Evolutionary conservation across 352 stramenopile genomes (phyloP), one percentile per base, ranked within the genome.

Genomic region (Pythium sukuiense): DNA sequence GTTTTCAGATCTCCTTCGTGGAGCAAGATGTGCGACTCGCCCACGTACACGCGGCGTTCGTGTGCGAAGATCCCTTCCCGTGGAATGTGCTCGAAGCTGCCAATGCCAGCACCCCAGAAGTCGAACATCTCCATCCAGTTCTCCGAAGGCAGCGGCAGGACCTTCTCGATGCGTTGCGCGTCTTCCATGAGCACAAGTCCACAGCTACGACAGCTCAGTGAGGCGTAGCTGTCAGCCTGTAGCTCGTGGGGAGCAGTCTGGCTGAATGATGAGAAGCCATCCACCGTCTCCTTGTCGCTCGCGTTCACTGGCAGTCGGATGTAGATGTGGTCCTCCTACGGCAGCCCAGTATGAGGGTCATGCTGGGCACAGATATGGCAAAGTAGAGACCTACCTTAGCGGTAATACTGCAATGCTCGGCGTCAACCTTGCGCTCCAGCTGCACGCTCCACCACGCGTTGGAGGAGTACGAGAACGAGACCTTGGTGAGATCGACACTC

Each of bases 71-170:
- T 93, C 50, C 76, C 76, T 37, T 93, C 83, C 0, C 81, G 74
- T 5, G 86, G 84, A 61, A 94, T 82, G 48, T 94, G 81, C 62
- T 92, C 83, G 63, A 94, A 94, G 3, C 80, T 85, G 43, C 86
- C 86, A 55, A 89, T 80, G 8, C 83, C 86, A 37, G 81, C 79
- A 11, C 86, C 86, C 86, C 86, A 92, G 55, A 93, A 95, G 63
- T 95, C 86, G 41, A 92, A 88, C 86, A 95, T 95, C 32, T 95
- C 86, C 76, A 90, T 89, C 86, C 86, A 95, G 55, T 92, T 92
- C 20, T 83, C 73, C 12, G 86, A 93, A 32, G 86, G 86, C 7
- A 95, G 72, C 29, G 86, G 84, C 59, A 92, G 53, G 12, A 87
- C 83, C 65, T 85, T 89, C 8, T 88, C 74, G 12, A 92, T 72